Conservation (phyloP, 2,329 filamentous ascomycete genomes). For the Aspergillus sp. region DNA sequence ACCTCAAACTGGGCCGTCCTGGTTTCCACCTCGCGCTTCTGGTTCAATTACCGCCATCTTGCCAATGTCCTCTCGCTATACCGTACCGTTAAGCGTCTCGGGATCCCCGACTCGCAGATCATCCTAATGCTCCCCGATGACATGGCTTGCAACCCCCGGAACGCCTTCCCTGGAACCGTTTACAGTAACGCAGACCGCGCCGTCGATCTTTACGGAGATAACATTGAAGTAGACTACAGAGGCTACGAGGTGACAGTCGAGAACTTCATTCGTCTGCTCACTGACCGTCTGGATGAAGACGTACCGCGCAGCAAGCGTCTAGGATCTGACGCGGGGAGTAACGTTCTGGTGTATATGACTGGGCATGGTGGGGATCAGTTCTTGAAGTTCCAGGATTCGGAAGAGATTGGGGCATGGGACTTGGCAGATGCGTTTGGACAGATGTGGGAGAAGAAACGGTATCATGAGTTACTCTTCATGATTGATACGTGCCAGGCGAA, state of each 20-base stretch:
- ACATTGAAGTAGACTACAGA: conserved; percentile 97
- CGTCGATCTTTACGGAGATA: conserved; percentile 93
- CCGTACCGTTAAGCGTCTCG: conserved; percentile 92
- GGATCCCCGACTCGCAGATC: conserved; percentile 96
- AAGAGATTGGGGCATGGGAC: conserved; percentile 95
- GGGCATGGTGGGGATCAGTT: conserved; percentile 97
- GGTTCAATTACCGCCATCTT: conserved; percentile 99
- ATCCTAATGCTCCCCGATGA: conserved; percentile 99
- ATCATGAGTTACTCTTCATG: conserved; percentile 98
- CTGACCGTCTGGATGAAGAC: conserved; percentile 86
- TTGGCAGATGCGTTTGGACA: conserved; percentile 95
- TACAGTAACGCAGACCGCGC: conserved; percentile 97
- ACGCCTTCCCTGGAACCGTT: conserved; percentile 93
- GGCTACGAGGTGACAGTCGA: conserved; percentile 98
- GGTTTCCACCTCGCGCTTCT: conserved; percentile 97
- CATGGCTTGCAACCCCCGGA: conserved; percentile 98
- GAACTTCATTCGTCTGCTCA: conserved; percentile 93
- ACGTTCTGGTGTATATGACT: conserved; percentile 98
- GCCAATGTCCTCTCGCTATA: conserved; percentile 97
- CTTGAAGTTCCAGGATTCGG: conserved; percentile 94
- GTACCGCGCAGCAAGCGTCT: conserved; percentile 91
- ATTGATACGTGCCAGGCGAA: conserved; percentile 99
- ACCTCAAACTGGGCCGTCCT: conserved; percentile 99
- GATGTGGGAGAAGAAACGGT: conserved; percentile 99
- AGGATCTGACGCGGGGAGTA: conserved; percentile 88